Evolutionary conservation across 2,329 filamentous ascomycete genomes (phyloP).

Genomic region (Trichoderma breve): DNA sequence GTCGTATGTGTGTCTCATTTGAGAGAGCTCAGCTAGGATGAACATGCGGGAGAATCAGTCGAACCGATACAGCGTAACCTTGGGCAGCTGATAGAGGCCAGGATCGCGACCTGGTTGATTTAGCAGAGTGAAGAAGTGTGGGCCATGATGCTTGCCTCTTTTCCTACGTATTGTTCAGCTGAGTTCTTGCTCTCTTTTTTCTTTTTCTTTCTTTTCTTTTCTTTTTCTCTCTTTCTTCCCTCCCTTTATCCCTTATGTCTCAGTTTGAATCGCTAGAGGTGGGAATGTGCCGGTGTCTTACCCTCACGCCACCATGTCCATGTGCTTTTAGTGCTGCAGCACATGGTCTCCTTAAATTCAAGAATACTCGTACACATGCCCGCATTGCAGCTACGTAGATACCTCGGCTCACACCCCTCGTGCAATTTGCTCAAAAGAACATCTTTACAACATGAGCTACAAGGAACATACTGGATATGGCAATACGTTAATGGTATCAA

Average conservation of each 20-base stretch:
- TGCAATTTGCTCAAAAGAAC: not conserved
- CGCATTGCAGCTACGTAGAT: not conserved
- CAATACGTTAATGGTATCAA: not conserved
- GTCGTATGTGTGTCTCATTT: conserved; percentile 8
- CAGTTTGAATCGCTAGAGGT: conserved; percentile 7
- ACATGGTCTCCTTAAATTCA: not conserved
- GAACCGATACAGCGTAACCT: not conserved
- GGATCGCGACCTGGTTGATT: not conserved
- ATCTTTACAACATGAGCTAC: no score
- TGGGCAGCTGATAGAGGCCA: not conserved
- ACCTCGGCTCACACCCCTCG: not conserved
- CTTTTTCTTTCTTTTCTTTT: not conserved
- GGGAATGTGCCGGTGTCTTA: conserved; percentile 3
- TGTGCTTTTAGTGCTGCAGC: conserved; percentile 13
- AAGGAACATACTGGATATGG: not conserved
- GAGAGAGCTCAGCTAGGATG: not conserved
- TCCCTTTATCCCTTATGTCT: not conserved
- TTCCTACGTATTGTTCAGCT: not conserved
- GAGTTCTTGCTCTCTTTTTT: not conserved
- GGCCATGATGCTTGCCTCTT: not conserved
- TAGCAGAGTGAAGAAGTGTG: not conserved
- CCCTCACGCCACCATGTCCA: conserved; percentile 10
- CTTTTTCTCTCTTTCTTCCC: not conserved
- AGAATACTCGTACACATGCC: not conserved
- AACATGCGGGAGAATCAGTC: not conserved